These are phyloP conservation scores for Candida yuanshanica DNA, from an alignment of 805 yeast genomes.

Conservation along the genomic window DNA sequence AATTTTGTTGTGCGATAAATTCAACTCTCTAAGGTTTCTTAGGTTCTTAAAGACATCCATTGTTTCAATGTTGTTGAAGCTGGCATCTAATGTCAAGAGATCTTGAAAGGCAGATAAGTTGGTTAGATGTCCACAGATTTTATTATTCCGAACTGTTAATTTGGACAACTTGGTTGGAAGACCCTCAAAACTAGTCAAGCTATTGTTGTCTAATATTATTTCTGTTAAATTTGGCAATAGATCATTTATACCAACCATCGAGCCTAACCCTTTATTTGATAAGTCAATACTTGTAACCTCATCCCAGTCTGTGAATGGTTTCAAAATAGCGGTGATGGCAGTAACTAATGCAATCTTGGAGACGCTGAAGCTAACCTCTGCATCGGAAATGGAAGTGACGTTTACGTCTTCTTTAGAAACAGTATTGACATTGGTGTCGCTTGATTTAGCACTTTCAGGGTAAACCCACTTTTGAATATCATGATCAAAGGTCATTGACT, in stretches of 20 bases:
- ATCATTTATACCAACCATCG: constrained; percentile 34
- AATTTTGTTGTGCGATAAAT: constrained; percentile 30
- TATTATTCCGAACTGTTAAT: constrained; percentile 13
- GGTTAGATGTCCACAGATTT: constrained; percentile 17
- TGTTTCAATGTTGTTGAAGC: constrained; percentile 33
- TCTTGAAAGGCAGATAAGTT: constrained; percentile 12
- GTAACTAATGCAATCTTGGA: constrained; percentile 36
- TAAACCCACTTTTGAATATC: constrained; percentile 15
- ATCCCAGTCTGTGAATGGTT: constrained; percentile 36
- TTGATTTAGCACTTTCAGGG: neutral
- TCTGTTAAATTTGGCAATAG: constrained; percentile 33
- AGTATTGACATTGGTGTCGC: constrained; percentile 2
- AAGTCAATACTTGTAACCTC: constrained; percentile 29
- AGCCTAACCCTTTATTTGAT: constrained; percentile 28
- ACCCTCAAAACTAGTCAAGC: constrained; percentile 21
- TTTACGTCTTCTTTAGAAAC: constrained; percentile 22
- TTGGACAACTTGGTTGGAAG: constrained; percentile 10
- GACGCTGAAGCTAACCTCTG: constrained; percentile 39
- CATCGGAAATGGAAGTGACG: constrained; percentile 10
- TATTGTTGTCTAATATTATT: constrained; percentile 12
- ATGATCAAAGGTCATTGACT: constrained; percentile 19
- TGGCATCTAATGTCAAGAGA: constrained; percentile 31
- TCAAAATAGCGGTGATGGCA: constrained; percentile 34
- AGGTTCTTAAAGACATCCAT: constrained; percentile 25
- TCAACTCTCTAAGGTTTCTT: constrained; percentile 20